Conservation (phyloP, 139 green algal genomes). For the Chlorella sp. region DNA sequence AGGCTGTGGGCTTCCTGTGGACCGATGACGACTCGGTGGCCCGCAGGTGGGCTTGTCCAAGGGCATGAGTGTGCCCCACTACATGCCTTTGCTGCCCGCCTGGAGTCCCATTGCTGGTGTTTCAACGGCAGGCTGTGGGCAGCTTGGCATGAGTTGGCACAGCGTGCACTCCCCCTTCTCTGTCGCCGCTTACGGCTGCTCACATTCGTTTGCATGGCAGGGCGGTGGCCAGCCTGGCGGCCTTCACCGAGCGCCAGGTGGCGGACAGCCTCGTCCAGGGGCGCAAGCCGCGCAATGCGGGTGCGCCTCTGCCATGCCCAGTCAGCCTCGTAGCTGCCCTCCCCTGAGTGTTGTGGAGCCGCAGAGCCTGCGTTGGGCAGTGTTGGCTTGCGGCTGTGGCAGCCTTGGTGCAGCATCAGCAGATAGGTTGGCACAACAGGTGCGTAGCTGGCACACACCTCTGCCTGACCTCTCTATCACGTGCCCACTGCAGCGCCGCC, state of each 20-base stretch:
- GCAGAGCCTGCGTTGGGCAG: too few species aligned
- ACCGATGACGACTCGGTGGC: constrained; percentile 56
- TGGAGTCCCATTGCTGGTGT: background rate
- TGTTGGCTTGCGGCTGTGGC: too few species aligned
- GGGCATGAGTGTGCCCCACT: too few species aligned
- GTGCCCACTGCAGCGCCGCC: constrained; percentile 8
- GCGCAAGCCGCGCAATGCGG: constrained; percentile 22
- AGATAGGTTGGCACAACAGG: background rate
- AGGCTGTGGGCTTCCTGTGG: constrained; percentile 75
- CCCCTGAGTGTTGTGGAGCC: too few species aligned
- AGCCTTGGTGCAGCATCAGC: background rate
- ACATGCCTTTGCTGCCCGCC: too few species aligned
- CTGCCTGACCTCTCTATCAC: background rate
- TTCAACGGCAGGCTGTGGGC: background rate
- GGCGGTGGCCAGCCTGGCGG: constrained; percentile 11
- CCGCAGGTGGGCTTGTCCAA: background rate
- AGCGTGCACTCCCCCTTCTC: background rate
- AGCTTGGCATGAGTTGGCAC: background rate
- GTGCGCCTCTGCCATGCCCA: background rate
- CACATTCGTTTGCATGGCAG: background rate
- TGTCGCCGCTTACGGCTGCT: background rate
- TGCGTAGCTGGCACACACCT: background rate
- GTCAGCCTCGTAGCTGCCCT: too few species aligned
- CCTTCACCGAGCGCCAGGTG: background rate
- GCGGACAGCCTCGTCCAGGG: background rate